phyloP scores from a whole-genome alignment of 1,139 yeast genomes.

The Nakaseomyces nivariensis region DNA sequence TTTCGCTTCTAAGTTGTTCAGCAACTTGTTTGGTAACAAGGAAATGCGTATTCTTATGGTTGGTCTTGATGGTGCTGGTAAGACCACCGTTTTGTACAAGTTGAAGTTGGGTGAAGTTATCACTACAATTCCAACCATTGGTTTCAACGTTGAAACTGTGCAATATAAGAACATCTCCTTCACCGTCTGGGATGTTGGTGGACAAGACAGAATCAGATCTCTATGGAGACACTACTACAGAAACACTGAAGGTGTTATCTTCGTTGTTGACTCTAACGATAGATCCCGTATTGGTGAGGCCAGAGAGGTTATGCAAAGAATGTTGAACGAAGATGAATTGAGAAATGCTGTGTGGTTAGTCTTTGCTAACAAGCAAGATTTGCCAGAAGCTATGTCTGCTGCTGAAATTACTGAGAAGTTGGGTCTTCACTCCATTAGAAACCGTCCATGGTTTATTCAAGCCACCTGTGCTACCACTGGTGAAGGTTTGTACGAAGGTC shows the following conservation, averaged over 20 bases:
- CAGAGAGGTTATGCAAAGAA: conserved; percentile 86
- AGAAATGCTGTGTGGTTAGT: conserved; percentile 84
- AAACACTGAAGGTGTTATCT: conserved; percentile 88
- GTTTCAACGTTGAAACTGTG: conserved; percentile 89
- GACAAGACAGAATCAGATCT: conserved; percentile 93
- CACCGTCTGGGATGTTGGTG: conserved; percentile 97
- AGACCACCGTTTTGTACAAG: conserved; percentile 82
- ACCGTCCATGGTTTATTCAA: conserved; percentile 85
- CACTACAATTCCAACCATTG: conserved; percentile 88
- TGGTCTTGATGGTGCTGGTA: conserved; percentile 89
- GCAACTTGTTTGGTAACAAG: conserved; percentile 74
- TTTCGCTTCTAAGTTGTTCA: conserved; percentile 77
- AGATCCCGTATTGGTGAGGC: conserved; percentile 91
- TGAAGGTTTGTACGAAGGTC: conserved; percentile 83
- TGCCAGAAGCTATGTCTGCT: conserved; percentile 87
- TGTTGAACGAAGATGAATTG: conserved; percentile 88
- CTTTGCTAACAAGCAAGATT: conserved; percentile 88
- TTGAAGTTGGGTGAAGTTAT: conserved; percentile 87
- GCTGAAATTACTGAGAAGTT: conserved; percentile 80
- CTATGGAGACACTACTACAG: conserved; percentile 94
- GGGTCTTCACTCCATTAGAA: conserved; percentile 75
- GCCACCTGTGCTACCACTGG: conserved; percentile 88
- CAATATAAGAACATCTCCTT: conserved; percentile 90
- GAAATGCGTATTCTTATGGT: conserved; percentile 92
- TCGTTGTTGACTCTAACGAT: conserved; percentile 88